Percentiles rank a stretch among this genome's conserved stretches.
Evolutionary conservation across 139 green algal species (phyloP).

Genomic region (Coelastrella sp.): DNA sequence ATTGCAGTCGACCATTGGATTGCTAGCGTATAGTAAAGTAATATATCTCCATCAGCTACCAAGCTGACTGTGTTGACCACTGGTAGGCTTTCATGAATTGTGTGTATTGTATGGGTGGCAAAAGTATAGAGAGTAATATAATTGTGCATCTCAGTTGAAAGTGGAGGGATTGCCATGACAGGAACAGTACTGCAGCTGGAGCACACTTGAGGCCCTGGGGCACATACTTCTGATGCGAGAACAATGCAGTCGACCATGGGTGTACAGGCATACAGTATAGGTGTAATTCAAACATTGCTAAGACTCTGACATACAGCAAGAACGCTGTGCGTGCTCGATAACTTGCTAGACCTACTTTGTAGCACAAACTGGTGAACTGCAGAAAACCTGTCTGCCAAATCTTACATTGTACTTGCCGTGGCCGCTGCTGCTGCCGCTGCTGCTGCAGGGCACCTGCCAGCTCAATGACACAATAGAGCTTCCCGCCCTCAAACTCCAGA

Average conservation of each 20-base stretch:
- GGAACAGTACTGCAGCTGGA: conserved; percentile 83
- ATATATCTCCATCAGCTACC: no score
- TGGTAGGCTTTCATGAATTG: no score
- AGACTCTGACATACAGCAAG: no score
- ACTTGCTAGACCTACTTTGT: no score
- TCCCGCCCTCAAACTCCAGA: conserved; percentile 73
- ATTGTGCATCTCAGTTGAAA: conserved; percentile 95
- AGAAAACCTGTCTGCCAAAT: not conserved
- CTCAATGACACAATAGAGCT: conserved; percentile 89
- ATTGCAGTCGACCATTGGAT: no score
- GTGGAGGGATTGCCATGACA: conserved; percentile 95
- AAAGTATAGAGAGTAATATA: conserved; percentile 55
- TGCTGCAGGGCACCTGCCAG: conserved; percentile 64
- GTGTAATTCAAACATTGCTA: no score
- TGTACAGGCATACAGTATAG: no score
- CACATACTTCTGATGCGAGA: not conserved
- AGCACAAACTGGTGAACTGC: not conserved
- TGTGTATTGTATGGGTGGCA: no score
- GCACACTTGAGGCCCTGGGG: not conserved
- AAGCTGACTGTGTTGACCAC: no score
- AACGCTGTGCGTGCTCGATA: no score
- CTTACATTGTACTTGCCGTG: not conserved
- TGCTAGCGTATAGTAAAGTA: no score
- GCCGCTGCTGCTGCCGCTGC: no score
- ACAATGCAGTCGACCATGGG: not conserved